Percentiles rank a stretch among this genome's conserved stretches.
These are phyloP conservation scores for Neurospora crassa DNA, from an alignment of 2,329 filamentous ascomycete genomes.

Conservation along the genomic window DNA sequence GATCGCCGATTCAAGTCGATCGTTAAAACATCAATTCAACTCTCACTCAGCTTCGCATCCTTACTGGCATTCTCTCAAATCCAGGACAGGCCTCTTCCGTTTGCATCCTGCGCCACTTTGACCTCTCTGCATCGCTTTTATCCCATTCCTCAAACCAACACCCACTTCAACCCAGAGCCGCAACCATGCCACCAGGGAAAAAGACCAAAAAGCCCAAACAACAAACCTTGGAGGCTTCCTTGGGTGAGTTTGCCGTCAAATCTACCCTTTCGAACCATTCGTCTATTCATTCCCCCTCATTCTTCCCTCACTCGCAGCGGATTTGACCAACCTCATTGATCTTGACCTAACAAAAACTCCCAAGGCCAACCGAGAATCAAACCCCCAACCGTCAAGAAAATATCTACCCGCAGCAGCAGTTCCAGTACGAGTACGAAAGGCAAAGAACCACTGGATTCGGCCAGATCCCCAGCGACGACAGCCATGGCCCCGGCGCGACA, in stretches of 20 bases:
- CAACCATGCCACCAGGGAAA: not conserved
- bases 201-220: slow-evolving; percentile 9
- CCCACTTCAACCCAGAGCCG: not conserved
- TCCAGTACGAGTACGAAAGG: not conserved
- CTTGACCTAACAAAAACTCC: not conserved
- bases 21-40: not conserved
- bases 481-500: not conserved
- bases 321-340: not conserved
- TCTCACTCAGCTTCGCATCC: not conserved
- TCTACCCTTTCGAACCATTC: not conserved
- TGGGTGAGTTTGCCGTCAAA: slow-evolving; percentile 11
- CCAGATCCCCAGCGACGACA: not conserved
- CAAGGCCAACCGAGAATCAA: not conserved
- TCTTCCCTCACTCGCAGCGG: not conserved
- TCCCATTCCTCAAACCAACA: not conserved
- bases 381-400: not conserved
- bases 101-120: not conserved
- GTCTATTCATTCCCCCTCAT: not conserved
- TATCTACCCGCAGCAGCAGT: not conserved
- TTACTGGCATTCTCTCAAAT: not conserved
- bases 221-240: slow-evolving; percentile 17
- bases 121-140: not conserved
- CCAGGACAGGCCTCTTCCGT: not conserved
- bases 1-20: not conserved
- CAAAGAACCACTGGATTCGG: not conserved